Percentiles rank a stretch among this genome's conserved stretches.
phyloP scores from a whole-genome alignment of 1,139 yeast genomes.

The Suhomyces ambrosiae region DNA sequence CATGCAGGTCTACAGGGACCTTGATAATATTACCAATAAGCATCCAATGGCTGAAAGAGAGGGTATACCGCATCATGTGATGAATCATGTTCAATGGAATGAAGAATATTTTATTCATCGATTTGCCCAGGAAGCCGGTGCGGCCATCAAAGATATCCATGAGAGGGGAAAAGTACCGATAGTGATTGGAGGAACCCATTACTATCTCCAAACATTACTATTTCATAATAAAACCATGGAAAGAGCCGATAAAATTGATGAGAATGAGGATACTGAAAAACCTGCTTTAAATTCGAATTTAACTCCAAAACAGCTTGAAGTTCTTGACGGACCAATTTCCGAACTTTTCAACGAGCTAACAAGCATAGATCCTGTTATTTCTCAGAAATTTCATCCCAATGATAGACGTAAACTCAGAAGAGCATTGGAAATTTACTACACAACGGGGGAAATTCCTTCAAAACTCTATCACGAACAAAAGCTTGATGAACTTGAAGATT shows the following conservation, averaged over 20 bases:
- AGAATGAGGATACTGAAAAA: slow-evolving; percentile 4
- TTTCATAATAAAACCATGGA: slow-evolving; percentile 65
- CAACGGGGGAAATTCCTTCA: slow-evolving; percentile 70
- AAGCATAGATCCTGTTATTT: slow-evolving; percentile 67
- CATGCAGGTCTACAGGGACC: slow-evolving; percentile 84
- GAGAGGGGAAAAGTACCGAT: slow-evolving; percentile 75
- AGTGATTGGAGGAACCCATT: slow-evolving; percentile 94
- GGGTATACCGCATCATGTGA: slow-evolving; percentile 80
- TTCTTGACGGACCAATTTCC: slow-evolving; percentile 62
- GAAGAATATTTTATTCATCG: slow-evolving; percentile 84
- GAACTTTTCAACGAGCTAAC: slow-evolving; percentile 49
- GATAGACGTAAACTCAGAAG: slow-evolving; percentile 78
- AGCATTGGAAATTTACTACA: slow-evolving; percentile 76
- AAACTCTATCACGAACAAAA: slow-evolving; percentile 67
- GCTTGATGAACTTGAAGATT: slow-evolving; percentile 42
- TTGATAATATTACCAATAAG: slow-evolving; percentile 84
- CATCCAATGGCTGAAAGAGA: slow-evolving; percentile 79
- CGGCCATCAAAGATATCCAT: slow-evolving; percentile 64
- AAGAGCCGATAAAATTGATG: slow-evolving; percentile 25
- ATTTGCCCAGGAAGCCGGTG: slow-evolving; percentile 71
- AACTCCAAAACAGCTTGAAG: slow-evolving; percentile 41
- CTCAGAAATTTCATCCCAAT: slow-evolving; percentile 87
- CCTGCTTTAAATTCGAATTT: slow-evolving; percentile 24
- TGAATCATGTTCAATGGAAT: slow-evolving; percentile 79
- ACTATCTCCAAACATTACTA: slow-evolving; percentile 77